A percentile compares a stretch with the other conserved stretches of the same genome.
These are phyloP conservation scores for Alternaria gaisen DNA, from an alignment of 2,329 filamentous ascomycete species.

Conservation along the genomic window DNA sequence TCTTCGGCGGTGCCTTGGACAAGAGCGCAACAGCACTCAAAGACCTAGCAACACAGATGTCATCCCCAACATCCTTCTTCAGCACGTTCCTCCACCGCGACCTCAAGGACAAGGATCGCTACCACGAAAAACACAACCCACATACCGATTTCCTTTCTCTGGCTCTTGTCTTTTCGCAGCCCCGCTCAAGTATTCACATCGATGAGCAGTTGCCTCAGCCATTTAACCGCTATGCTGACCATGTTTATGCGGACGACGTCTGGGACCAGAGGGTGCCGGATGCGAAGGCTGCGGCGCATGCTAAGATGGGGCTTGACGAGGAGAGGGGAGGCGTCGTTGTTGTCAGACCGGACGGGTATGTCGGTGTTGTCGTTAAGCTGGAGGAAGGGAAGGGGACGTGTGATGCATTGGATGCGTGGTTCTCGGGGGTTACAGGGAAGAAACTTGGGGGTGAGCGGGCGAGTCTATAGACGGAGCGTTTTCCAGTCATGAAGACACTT, in stretches of 20 bases:
- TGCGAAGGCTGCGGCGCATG: constrained; percentile 78
- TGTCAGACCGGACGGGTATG: constrained; percentile 86
- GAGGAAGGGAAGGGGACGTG: constrained; percentile 80
- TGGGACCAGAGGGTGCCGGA: constrained; percentile 75
- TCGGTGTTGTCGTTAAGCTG: constrained; percentile 77
- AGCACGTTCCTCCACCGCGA: constrained; percentile 70
- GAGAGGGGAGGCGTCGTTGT: constrained; percentile 81
- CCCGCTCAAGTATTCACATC: constrained; percentile 76
- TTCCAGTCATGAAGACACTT: neutral
- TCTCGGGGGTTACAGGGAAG: constrained; percentile 75
- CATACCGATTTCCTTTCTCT: constrained; percentile 85
- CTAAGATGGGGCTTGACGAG: constrained; percentile 82
- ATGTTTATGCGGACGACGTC: constrained; percentile 87
- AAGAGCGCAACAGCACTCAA: constrained; percentile 68
- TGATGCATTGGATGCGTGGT: constrained; percentile 86
- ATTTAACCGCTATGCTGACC: constrained; percentile 78
- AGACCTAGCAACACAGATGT: constrained; percentile 74
- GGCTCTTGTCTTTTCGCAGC: constrained; percentile 76
- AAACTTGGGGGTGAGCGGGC: constrained; percentile 54
- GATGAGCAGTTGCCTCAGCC: constrained; percentile 72
- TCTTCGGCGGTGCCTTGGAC: constrained; percentile 78
- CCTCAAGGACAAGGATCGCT: constrained; percentile 57
- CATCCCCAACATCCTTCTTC: constrained; percentile 76
- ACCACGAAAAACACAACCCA: constrained; percentile 85
- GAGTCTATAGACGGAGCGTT: constrained; percentile 28